Conservation (phyloP, 306 rosid species). For the Pyrus bretschneideri region DNA sequence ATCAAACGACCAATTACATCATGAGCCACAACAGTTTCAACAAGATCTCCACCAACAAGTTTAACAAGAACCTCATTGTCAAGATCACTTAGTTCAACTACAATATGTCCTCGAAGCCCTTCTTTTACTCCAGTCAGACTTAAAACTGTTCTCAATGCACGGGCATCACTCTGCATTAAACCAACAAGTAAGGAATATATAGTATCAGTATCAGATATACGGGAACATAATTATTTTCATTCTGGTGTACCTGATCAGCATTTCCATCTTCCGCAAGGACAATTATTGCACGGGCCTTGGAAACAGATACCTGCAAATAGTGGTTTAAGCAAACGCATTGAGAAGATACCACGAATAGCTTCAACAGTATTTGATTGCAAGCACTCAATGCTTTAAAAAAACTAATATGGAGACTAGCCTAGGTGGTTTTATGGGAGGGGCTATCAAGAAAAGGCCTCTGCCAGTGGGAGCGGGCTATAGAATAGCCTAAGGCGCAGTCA, state of each 20-base stretch:
- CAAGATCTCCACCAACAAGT: slow-evolving; percentile 94
- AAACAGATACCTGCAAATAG: slow-evolving; percentile 67
- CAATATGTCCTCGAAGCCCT: slow-evolving; percentile 81
- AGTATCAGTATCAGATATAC: not conserved
- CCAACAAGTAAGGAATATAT: not conserved
- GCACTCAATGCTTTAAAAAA: no score
- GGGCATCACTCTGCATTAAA: slow-evolving; percentile 83
- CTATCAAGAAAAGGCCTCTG: no score
- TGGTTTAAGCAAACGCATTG: slow-evolving; percentile 4
- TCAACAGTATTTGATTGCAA: not conserved
- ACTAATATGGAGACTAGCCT: no score
- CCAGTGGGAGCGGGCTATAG: no score
- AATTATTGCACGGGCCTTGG: slow-evolving; percentile 86
- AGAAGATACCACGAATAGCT: not conserved
- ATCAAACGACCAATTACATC: slow-evolving; percentile 93
- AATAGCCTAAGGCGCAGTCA: no score
- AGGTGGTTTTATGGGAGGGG: no score
- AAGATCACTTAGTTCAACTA: slow-evolving; percentile 83
- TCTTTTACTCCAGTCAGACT: slow-evolving; percentile 89
- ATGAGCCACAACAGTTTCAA: slow-evolving; percentile 95
- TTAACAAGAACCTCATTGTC: slow-evolving; percentile 89
- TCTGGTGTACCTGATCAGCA: slow-evolving; percentile 77
- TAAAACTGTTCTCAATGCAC: slow-evolving; percentile 82
- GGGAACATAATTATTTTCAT: slow-evolving; percentile 4
- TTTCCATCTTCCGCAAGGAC: slow-evolving; percentile 94